Evolutionary conservation across 2,329 filamentous ascomycete species (phyloP), one percentile per base, ranked within the genome.

Genomic region (Tolypocladium tropicale): DNA sequence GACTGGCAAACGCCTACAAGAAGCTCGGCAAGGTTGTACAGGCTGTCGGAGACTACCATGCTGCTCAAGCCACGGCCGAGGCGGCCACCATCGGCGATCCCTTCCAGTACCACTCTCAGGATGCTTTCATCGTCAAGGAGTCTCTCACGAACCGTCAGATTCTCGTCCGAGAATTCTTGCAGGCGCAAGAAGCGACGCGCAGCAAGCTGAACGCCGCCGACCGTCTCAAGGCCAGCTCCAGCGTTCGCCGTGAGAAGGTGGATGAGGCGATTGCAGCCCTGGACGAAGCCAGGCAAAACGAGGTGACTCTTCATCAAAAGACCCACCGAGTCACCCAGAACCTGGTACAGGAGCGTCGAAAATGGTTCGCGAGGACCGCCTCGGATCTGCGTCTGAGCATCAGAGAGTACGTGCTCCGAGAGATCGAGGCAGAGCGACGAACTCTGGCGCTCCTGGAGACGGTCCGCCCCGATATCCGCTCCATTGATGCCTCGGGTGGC

Each of bases 71-170:
- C 43, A 99, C 94, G 2, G 92, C 91, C 18, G 93, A 99, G 76
- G 94, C 94, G 10, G 95, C 93, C 10, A 96, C 93, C 1, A 81
- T 99, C 53, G 91, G 90, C 50, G 94, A 99, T 64, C 90, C 94
- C 12, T 84, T 99, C 60, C 89, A 92, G 65, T 96, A 97, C 68
- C 91, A 97, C 73, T 96, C 91, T 49, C 86, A 90, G 56, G 94
- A 99, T 71, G 90, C 94, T 49, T 95, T 96, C 68, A 95, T 97
- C 64, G 94, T 97, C 62, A 99, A 99, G 72, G 94, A 99, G 70
- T 96, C 92, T 12, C 81, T 99, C 60, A 99, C 94, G 4, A 99
- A 99, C 74, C 89, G 94, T 14, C 94, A 99, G 73, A 96, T 99
- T 60, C 81, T 99, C 23, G 87, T 96, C 48, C 90, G 94, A 57